phyloP scores from a whole-genome alignment of 805 yeast genomes.

The Saturnispora gosingensis region DNA sequence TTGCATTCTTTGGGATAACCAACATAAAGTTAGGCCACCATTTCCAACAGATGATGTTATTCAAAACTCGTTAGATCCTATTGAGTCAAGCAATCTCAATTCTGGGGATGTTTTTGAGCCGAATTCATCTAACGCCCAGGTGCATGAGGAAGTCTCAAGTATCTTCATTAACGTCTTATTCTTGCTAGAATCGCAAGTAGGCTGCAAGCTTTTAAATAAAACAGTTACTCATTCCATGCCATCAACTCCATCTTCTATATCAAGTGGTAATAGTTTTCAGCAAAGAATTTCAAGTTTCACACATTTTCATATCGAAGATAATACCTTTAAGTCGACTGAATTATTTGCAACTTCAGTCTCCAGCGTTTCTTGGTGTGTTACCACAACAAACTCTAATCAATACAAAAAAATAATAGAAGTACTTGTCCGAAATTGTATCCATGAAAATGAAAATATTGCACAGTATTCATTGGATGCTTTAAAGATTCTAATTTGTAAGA shows the following conservation, averaged over 20 bases:
- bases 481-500: constrained; percentile 54
- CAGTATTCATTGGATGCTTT: constrained; percentile 56
- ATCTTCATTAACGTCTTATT: constrained; percentile 46
- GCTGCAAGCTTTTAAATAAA: constrained; percentile 27
- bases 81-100: constrained; percentile 24
- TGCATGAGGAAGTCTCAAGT: constrained; percentile 65
- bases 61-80: constrained; percentile 26
- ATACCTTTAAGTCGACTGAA: constrained; percentile 35
- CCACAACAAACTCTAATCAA: constrained; percentile 24
- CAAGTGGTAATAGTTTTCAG: constrained; percentile 20
- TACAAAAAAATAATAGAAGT: constrained; percentile 65
- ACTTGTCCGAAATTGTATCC: constrained; percentile 67
- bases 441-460: constrained; percentile 52
- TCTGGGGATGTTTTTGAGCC: constrained; percentile 35
- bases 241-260: constrained; percentile 16
- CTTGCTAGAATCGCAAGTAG: constrained; percentile 52
- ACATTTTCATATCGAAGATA: constrained; percentile 28
- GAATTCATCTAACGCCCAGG: constrained; percentile 36
- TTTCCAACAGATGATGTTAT: constrained; percentile 58
- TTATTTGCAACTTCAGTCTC: constrained; percentile 64
- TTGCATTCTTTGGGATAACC: constrained; percentile 57
- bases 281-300: constrained; percentile 33
- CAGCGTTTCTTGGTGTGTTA: constrained; percentile 61
- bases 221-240: constrained; percentile 7
- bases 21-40: constrained; percentile 48